Base-by-base conservation (phyloP, 2,329 filamentous ascomycete genomes). In the Neoscytalidium dimidiatum region DNA sequence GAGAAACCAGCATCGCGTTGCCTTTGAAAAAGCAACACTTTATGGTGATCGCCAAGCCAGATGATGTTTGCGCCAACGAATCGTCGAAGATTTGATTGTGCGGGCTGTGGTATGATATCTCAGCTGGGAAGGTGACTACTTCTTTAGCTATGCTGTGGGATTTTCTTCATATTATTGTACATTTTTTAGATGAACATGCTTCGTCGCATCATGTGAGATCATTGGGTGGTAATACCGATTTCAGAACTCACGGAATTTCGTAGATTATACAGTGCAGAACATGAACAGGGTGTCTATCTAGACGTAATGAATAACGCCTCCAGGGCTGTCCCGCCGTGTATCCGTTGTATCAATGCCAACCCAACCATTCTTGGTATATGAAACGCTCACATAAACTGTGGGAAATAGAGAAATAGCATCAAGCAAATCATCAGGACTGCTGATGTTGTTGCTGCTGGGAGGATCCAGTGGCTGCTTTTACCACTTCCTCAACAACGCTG, bases 281-380 rank as follows among this genome's bases (percentile, higher is more conserved):
- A 3, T 19, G 4, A 33, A 52, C 46, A 28, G 26, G 23, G 19
- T 11, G 17, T 41, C 21, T 33, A 46, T 60, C 56, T 60, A 60
- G 21, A 60, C n/a, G 11, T 11, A 13, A 31, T 28, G n/a, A 26
- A 35, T n/a, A 46, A 44, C 14, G 41, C 41, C 56, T 26, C 38
- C 8, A 43, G 28, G 38, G 28, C 19, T 60, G 56, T 31, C 17
- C 56, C 19, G 46, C 26, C 26, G 46, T 49, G 46, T 33, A 52
- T 52, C 19, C 23, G 14, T 41, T 46, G 38, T 60, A 44, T 43
- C 52, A 46, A 21, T 46, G 43, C 56, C 53, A 58, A 17, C 9
- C 38, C 56, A 26, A 14, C 11, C 56, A 21, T 26, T 46, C 56
- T 60, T 60, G 56, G 56, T 60, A 60, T 46, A 44, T 31, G n/a